Conservation (phyloP, 768 basidiomycete genomes). For the Sarcomyxa edulis region DNA sequence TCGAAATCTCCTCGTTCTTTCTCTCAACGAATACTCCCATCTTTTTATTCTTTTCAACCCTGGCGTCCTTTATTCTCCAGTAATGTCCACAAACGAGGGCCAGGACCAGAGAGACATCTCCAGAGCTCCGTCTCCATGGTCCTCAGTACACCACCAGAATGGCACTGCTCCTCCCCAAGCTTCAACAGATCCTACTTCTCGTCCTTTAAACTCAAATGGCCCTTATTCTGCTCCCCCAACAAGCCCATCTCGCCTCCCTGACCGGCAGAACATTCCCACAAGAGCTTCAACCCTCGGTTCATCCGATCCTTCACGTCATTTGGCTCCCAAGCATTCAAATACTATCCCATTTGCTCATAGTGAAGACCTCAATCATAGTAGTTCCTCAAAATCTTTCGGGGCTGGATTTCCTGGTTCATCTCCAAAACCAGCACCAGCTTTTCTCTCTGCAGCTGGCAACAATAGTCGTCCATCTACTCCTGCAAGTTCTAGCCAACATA, state of each 20-base stretch:
- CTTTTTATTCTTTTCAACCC: too few species aligned
- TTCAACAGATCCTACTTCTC: constrained; percentile 12
- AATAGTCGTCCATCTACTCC: constrained; percentile 58
- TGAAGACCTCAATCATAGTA: constrained; percentile 64
- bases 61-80: too few species aligned
- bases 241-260: constrained; percentile 33
- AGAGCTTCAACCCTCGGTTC: constrained; percentile 62
- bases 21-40: constrained; percentile 3
- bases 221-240: constrained; percentile 31
- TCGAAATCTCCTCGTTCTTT: constrained; percentile 2
- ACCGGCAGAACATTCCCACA: constrained; percentile 51
- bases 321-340: constrained; percentile 24
- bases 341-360: constrained; percentile 44
- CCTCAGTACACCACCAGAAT: constrained; percentile 15
- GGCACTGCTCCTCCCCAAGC: constrained; percentile 14
- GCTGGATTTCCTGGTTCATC: constrained; percentile 26
- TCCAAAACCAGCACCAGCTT: constrained; percentile 39
- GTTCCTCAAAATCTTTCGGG: constrained; percentile 19
- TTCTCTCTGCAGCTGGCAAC: constrained; percentile 36
- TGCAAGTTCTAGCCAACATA: constrained; percentile 39
- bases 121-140: constrained; percentile 29
- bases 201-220: constrained; percentile 11
- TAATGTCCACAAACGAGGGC: constrained; percentile 34
- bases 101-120: constrained; percentile 28
- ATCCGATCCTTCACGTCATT: constrained; percentile 49